phyloP scores from a whole-genome alignment of 2,329 filamentous ascomycete species.

The Dryadomyces quercivorus region DNA sequence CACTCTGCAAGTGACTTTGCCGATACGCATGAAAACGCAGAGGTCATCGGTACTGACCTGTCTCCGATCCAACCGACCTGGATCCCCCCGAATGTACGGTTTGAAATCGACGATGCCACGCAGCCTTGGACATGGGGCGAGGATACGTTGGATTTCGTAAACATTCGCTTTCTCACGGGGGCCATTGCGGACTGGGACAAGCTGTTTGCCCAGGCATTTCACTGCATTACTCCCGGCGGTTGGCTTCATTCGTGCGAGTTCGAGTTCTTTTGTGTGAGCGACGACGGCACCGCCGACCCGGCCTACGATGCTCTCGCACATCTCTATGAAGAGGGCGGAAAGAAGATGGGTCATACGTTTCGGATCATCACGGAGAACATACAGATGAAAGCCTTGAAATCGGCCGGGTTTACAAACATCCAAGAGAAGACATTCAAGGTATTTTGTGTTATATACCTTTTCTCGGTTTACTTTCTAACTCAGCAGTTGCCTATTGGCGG shows the following conservation, averaged over 20 bases:
- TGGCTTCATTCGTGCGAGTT: slow-evolving; percentile 27
- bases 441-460: not conserved
- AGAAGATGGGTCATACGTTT: slow-evolving; percentile 1
- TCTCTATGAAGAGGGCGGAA: slow-evolving; percentile 5
- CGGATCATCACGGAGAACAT: not conserved
- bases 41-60: slow-evolving; percentile 31
- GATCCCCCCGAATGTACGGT: slow-evolving; percentile 25
- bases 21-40: slow-evolving; percentile 29
- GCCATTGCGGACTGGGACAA: slow-evolving; percentile 14
- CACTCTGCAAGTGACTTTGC: slow-evolving; percentile 22
- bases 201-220: slow-evolving; percentile 14
- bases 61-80: slow-evolving; percentile 30
- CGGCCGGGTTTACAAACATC: slow-evolving; percentile 29
- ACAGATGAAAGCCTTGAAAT: slow-evolving; percentile 4
- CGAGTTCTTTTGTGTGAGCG: not conserved
- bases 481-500: not conserved
- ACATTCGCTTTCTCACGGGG: slow-evolving; percentile 7
- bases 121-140: slow-evolving; percentile 27
- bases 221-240: slow-evolving; percentile 31
- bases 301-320: slow-evolving; percentile 28
- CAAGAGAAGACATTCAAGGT: not conserved
- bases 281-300: slow-evolving; percentile 11
- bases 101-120: slow-evolving; percentile 25
- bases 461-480: not conserved
- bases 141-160: not conserved